phyloP scores from a whole-genome alignment of 768 basidiomycete species.

The Trametes cingulata region DNA sequence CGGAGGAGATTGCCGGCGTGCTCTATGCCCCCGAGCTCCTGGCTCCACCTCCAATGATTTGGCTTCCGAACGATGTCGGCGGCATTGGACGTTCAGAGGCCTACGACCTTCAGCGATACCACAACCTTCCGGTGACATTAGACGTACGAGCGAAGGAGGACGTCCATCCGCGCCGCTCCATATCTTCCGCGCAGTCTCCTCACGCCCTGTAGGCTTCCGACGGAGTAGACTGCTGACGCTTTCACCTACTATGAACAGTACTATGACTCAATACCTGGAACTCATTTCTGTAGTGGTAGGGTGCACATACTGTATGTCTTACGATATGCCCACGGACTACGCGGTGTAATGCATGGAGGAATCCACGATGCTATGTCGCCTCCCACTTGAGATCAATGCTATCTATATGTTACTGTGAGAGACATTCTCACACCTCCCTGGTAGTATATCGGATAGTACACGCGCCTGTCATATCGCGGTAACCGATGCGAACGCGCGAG shows the following conservation, averaged over 20 bases:
- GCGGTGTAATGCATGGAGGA: neutral
- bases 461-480: constrained; percentile 23
- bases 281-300: constrained; percentile 5
- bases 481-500: constrained; percentile 26
- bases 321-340: neutral
- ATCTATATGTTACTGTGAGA: no score
- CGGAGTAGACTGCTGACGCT: neutral
- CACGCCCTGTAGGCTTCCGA: neutral
- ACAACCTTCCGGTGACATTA: constrained; percentile 67
- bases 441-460: constrained; percentile 30
- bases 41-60: constrained; percentile 76
- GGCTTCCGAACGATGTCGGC: constrained; percentile 80
- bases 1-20: constrained; percentile 74
- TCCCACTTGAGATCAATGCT: no score
- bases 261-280: neutral
- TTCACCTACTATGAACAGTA: neutral
- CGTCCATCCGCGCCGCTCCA: constrained; percentile 40
- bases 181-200: constrained; percentile 15
- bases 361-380: no score
- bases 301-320: constrained; percentile 7
- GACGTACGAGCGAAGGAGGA: constrained; percentile 62
- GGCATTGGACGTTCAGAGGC: constrained; percentile 77
- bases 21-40: constrained; percentile 82
- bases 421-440: constrained; percentile 13
- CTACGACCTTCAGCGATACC: constrained; percentile 72